Conservation (phyloP, 495 filamentous ascomycete genomes). For the Annulohypoxylon moriforme region DNA sequence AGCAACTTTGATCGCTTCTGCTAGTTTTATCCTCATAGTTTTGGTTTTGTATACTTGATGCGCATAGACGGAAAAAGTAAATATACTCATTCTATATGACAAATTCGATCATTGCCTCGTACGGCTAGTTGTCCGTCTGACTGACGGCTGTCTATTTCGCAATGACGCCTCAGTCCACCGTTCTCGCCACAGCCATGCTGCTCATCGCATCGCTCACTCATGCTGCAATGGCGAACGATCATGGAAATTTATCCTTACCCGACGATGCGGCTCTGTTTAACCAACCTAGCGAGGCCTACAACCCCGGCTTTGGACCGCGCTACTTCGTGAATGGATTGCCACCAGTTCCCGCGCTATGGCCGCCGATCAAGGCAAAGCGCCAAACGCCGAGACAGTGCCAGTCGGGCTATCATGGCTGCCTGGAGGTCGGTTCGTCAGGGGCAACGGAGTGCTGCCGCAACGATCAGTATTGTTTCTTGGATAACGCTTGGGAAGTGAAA, state of each 20-base stretch:
- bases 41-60: not conserved
- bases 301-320: conserved; percentile 42
- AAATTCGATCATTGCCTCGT: conserved; percentile 11
- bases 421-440: conserved; percentile 30
- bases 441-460: conserved; percentile 41
- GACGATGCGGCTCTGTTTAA: conserved; percentile 30
- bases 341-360: conserved; percentile 32
- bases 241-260: conserved; percentile 17
- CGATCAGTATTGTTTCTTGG: conserved; percentile 47
- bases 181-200: conserved; percentile 7
- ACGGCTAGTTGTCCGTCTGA: conserved; percentile 32
- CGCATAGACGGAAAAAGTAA: not conserved
- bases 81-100: conserved; percentile 22
- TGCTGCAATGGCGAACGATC: conserved; percentile 5
- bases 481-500: conserved; percentile 18
- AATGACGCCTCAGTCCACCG: conserved; percentile 19
- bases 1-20: not conserved
- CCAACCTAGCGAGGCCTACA: not conserved
- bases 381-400: not conserved
- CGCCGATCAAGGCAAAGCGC: conserved; percentile 17
- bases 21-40: not conserved
- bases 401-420: conserved; percentile 27
- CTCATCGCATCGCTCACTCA: conserved; percentile 16
- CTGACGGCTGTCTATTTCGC: conserved; percentile 24
- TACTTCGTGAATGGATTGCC: conserved; percentile 32